Evolutionary conservation across 2,329 filamentous ascomycete species (phyloP), one percentile per base, ranked within the genome.

Genomic region (Pseudodiploospora longispora): DNA sequence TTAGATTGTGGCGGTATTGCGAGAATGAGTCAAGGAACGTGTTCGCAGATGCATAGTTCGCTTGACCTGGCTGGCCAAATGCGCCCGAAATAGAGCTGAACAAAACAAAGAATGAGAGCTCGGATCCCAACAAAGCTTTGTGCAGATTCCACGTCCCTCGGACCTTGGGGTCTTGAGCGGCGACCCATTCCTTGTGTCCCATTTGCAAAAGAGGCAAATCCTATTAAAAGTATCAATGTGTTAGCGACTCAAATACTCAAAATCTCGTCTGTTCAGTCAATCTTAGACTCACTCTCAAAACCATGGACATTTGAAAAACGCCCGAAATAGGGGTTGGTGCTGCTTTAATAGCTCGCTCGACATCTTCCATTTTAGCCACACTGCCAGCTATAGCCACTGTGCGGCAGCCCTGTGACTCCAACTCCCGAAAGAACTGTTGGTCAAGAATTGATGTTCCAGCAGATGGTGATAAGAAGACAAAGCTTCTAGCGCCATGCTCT

Each of bases 221-320:
- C 19, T 19, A 19, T 19, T 19, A 19, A 19, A 19, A 19, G 19
- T 19, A 19, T 19, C 19, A 19, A 19, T 19, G 19, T 19, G 19
- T 19, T 19, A 19, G 19, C 19, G 19, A 19, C 19, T 19, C 19
- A 19, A 19, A 19, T 19, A 19, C 19, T 19, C 19, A 19, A 19
- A 19, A 19, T 19, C 19, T 19, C 19, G 19, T 19, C 3, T 19
- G 19, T 19, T 19, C 19, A 19, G 19, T 19, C 19, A 19, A 19
- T 19, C 19, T 19, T 19, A 30, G 9, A 27, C 34, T 37, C 37
- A 48, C 48, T 12, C 40, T 37, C 3, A 47, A 31, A 6, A 67
- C 55, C 57, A 66, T 61, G 3, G 64, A 63, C 6, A 63, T 62
- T 29, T 68, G 59, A 3, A 58, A 55, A 6, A 68, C 63, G 33